Conservation (phyloP, 164 flowering plant genomes). For the Kingdonia uniflora region DNA sequence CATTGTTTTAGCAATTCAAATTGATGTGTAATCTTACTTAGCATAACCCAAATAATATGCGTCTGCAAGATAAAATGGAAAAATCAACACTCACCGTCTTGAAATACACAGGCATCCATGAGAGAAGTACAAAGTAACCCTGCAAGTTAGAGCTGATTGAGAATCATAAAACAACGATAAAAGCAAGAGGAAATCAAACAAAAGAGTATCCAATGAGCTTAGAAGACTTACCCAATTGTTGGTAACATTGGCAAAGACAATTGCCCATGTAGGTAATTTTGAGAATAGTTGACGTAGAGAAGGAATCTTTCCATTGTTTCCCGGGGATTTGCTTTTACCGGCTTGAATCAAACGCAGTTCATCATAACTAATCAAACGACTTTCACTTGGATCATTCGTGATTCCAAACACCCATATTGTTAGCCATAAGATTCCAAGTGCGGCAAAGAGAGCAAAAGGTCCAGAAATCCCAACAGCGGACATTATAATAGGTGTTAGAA, state of each 20-base stretch:
- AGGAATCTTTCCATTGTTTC: conserved; percentile 26
- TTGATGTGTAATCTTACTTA: too few relatives aligned
- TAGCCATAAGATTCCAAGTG: conserved; percentile 77
- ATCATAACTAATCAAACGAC: conserved; percentile 32
- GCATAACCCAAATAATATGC: too few relatives aligned
- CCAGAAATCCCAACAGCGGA: conserved; percentile 58
- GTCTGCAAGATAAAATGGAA: too few relatives aligned
- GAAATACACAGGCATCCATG: conserved; percentile 99
- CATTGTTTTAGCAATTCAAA: too few relatives aligned
- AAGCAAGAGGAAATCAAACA: background rate
- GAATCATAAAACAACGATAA: background rate
- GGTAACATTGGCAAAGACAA: conserved; percentile 66
- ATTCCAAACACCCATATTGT: conserved; percentile 42
- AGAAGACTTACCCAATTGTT: conserved; percentile 75
- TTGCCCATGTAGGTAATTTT: conserved; percentile 82
- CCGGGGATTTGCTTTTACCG: conserved; percentile 41
- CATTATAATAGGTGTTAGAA: conserved; percentile 61
- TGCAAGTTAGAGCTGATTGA: conserved; percentile 21
- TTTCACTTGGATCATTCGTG: conserved; percentile 58
- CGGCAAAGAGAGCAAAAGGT: conserved; percentile 68
- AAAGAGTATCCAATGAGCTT: background rate
- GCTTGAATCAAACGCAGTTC: conserved; percentile 65
- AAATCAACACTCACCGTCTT: conserved; percentile 53
- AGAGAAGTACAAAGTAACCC: conserved; percentile 96
- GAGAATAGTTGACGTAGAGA: conserved; percentile 49